A percentile compares a stretch with the other conserved stretches of the same genome.
Evolutionary conservation across 352 stramenopile genomes (phyloP).

Genomic region (Pythium pyrilobum): DNA sequence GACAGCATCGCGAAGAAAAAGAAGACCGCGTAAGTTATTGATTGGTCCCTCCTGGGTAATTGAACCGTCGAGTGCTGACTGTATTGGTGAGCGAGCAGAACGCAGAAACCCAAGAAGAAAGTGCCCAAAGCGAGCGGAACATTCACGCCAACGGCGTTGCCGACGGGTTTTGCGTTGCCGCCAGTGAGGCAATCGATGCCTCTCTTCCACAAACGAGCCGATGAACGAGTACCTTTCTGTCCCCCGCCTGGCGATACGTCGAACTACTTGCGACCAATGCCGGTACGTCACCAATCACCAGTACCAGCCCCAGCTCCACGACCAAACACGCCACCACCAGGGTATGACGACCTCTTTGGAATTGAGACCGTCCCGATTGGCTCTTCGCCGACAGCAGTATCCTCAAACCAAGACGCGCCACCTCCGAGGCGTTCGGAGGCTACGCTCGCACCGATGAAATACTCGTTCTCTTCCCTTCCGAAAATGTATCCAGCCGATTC

Average conservation of each 20-base stretch:
- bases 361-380: conserved; percentile 44
- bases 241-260: neutral
- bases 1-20: neutral
- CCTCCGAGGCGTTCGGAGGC: neutral
- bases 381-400: neutral
- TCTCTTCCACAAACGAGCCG: conserved; percentile 13
- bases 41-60: too few species aligned
- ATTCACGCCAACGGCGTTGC: neutral
- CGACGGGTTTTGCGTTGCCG: conserved; percentile 4
- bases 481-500: neutral
- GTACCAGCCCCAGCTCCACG: conserved; percentile 6
- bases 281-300: too few species aligned
- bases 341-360: conserved; percentile 59
- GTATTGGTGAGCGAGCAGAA: too few species aligned
- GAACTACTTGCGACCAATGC: too few species aligned
- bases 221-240: neutral
- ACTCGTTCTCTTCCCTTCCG: neutral
- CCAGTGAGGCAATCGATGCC: conserved; percentile 1
- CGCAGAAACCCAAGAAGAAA: conserved; percentile 6
- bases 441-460: neutral
- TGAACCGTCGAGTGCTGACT: too few species aligned
- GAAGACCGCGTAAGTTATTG: conserved; percentile 4
- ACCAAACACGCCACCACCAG: conserved; percentile 36
- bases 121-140: neutral
- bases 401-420: neutral